These are phyloP conservation scores for Leptodermis oblonga DNA, from an alignment of 257 asterid species.

Conservation along the genomic window DNA sequence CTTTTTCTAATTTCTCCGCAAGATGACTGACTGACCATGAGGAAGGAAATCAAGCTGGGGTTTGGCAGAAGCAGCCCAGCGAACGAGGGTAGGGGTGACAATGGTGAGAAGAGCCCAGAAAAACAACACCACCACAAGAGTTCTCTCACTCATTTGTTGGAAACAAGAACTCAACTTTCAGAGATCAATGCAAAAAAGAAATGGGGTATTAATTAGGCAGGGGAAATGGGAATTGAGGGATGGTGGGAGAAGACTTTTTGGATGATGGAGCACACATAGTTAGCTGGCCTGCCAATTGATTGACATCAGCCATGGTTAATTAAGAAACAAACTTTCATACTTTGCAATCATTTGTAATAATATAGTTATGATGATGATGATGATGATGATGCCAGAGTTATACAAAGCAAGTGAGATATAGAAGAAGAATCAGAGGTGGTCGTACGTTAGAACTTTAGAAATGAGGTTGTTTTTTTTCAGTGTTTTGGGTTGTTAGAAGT, in stretches of 20 bases:
- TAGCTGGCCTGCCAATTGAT: no score
- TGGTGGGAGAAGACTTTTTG: slow-evolving; percentile 25
- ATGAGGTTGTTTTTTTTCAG: slow-evolving; percentile 17
- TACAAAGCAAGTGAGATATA: slow-evolving; percentile 30
- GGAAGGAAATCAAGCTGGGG: slow-evolving; percentile 12
- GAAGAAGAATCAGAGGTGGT: neutral
- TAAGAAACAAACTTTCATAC: slow-evolving; percentile 14
- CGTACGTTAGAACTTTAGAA: neutral
- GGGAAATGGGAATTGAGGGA: slow-evolving; percentile 15
- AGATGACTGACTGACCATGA: slow-evolving; percentile 27
- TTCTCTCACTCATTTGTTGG: slow-evolving; percentile 64
- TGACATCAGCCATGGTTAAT: slow-evolving; percentile 44
- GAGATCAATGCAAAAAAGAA: slow-evolving; percentile 15
- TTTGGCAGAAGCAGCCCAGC: slow-evolving; percentile 63
- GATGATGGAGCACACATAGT: no score
- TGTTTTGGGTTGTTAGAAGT: slow-evolving; percentile 54
- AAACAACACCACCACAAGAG: slow-evolving; percentile 47
- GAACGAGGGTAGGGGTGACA: slow-evolving; percentile 64
- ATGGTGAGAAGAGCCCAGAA: slow-evolving; percentile 73
- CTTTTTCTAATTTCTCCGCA: neutral
- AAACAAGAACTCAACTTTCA: neutral
- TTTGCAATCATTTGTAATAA: neutral
- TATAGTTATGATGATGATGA: neutral
- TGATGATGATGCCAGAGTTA: neutral
- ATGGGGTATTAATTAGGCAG: neutral